phyloP scores from a whole-genome alignment of 2,329 filamentous ascomycete species.

The Cladorrhinum sp. region DNA sequence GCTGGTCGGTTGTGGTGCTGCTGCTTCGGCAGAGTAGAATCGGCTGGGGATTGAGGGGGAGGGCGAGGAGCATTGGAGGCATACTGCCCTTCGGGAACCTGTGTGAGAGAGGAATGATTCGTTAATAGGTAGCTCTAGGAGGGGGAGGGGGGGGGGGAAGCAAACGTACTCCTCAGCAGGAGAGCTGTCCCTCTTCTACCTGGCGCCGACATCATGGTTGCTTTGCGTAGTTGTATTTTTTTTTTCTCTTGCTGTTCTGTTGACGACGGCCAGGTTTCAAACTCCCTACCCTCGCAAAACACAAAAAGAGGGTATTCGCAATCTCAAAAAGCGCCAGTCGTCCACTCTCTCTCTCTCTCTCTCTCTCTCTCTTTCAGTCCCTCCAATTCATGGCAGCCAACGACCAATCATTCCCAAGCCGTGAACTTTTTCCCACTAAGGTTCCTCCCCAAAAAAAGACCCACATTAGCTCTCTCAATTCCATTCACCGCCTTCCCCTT shows the following conservation, averaged over 20 bases:
- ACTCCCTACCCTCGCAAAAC: background rate
- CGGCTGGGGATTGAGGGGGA: slow-evolving; percentile 16
- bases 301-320: slow-evolving; percentile 14
- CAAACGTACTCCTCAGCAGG: slow-evolving; percentile 46
- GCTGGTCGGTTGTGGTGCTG: slow-evolving; percentile 26
- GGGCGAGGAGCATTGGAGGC: slow-evolving; percentile 33
- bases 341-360: no score
- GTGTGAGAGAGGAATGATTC: background rate
- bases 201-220: slow-evolving; percentile 49
- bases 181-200: slow-evolving; percentile 50
- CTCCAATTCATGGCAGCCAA: background rate
- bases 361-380: no score
- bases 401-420: slow-evolving; percentile 6
- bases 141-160: background rate
- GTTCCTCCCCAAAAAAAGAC: background rate
- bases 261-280: background rate
- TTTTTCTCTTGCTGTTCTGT: slow-evolving; percentile 10
- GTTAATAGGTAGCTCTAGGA: background rate
- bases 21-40: slow-evolving; percentile 34
- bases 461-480: slow-evolving; percentile 8
- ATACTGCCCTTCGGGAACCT: slow-evolving; percentile 30
- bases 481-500: slow-evolving; percentile 22
- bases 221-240: no score
- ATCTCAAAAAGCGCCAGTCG: no score
- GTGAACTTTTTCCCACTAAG: slow-evolving; percentile 31